Base-by-base conservation (phyloP, 805 yeast species). In the Cyberlindnera euphorbiae region DNA sequence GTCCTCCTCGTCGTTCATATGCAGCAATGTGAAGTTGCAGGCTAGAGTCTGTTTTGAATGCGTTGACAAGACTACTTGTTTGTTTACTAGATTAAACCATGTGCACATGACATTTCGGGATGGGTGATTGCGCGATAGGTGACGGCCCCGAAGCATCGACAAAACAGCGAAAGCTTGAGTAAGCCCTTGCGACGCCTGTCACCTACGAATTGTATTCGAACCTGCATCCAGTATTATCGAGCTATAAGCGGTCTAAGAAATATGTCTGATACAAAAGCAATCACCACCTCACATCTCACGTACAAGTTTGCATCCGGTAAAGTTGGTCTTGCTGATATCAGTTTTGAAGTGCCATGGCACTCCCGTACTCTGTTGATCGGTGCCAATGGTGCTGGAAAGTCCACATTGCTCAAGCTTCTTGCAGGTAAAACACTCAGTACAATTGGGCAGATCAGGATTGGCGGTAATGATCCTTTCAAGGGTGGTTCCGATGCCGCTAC, bases 371-470 rank as follows among this genome's bases (percentile, higher is more conserved):
- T 93, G 24, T 59, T 93, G 7, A 71, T 93, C 17, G 98, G 98
- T 0, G 95, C 97, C 10, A 89, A 89, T 51, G 98, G 98, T 14
- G 97, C 98, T 1, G 97, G 98, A 5, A 93, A 93, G 58, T 85
- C 96, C 1, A 93, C 98, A 0, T 58, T 93, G 28, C 67, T 93
- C 45, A 77, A 79, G 55, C 73, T 93, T 13, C 64, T 93, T 14
- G 95, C 97, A 0, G 98, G 98, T 4, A 90, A 90, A 52, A 87
- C 93, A 7, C 69, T 93, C 41, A 81, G 94, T 43, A 75, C 78
- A 38, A 65, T 73, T 12, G 97, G 96, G 0, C 59, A 65, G 11
- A 75, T 93, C 21, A 49, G 58, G 17, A 72, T 93, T n/a, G 84
- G 86, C 23, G 96, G 95, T 1, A 66, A 73, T 34, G 95, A 93